phyloP scores from a whole-genome alignment of 768 basidiomycete genomes.

The Rhodotorula sphaerocarpa region DNA sequence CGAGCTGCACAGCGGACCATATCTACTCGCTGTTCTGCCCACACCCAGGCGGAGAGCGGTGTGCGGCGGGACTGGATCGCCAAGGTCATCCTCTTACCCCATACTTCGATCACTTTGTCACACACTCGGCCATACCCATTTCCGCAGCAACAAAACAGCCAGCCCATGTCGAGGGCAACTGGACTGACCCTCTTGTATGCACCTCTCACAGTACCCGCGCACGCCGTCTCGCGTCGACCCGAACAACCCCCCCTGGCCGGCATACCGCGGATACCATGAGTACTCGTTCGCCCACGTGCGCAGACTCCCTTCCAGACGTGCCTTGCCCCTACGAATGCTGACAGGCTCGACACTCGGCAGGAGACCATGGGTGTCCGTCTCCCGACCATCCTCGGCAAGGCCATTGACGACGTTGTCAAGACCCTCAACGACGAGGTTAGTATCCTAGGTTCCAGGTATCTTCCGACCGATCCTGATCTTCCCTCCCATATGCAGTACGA shows the following conservation, averaged over 20 bases:
- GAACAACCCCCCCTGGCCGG: slow-evolving; percentile 37
- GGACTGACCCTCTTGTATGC: too few species aligned
- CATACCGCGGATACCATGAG: slow-evolving; percentile 47
- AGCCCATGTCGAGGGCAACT: too few species aligned
- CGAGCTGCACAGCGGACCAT: too few species aligned
- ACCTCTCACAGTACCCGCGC: slow-evolving; percentile 33
- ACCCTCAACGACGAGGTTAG: slow-evolving; percentile 63
- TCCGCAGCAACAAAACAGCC: too few species aligned
- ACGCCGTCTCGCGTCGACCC: slow-evolving; percentile 42
- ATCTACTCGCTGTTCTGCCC: too few species aligned
- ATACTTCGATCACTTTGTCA: too few species aligned
- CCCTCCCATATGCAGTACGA: slow-evolving; percentile 47
- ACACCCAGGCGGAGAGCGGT: too few species aligned
- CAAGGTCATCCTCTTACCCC: too few species aligned
- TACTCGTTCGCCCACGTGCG: slow-evolving; percentile 57
- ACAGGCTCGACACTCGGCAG: not conserved
- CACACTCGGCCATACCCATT: too few species aligned
- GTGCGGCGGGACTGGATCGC: too few species aligned
- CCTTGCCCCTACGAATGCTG: not conserved
- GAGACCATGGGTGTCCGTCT: slow-evolving; percentile 94
- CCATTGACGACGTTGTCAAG: slow-evolving; percentile 79
- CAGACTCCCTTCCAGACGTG: not conserved
- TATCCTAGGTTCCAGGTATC: too few species aligned
- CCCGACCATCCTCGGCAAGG: slow-evolving; percentile 90
- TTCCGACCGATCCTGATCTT: too few species aligned